Evolutionary conservation across 78 protist species (phyloP).

Genomic region (Dictyostelium purpureum): DNA sequence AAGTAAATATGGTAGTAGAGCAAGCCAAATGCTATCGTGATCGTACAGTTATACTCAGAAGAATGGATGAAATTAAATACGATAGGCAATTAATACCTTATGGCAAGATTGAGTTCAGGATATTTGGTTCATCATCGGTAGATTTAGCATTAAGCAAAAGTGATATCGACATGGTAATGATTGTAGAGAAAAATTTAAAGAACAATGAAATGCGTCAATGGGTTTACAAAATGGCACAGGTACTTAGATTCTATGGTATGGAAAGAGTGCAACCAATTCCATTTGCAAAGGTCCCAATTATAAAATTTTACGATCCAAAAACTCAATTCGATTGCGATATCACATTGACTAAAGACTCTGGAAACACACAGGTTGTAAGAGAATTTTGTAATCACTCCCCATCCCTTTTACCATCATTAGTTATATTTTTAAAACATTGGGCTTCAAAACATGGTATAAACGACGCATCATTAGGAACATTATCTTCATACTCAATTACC

Average conservation of each 20-base stretch:
- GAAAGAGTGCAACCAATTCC: background rate
- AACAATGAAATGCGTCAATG: background rate
- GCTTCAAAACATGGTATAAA: background rate
- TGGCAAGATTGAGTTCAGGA: background rate
- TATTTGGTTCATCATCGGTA: background rate
- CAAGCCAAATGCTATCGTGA: background rate
- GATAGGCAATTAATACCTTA: too few species aligned
- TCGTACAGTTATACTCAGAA: background rate
- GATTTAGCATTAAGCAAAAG: background rate
- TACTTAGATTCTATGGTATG: background rate
- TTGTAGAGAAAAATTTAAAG: background rate
- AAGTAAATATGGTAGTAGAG: background rate
- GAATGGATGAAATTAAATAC: background rate
- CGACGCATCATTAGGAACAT: background rate
- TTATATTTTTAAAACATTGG: background rate
- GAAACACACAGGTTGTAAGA: background rate
- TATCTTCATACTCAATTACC: background rate
- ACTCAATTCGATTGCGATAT: background rate
- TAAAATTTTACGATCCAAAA: conserved; percentile 2
- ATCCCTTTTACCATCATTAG: background rate
- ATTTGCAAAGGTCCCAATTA: background rate
- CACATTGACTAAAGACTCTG: background rate
- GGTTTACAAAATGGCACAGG: background rate
- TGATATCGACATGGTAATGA: background rate
- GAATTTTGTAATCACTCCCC: background rate